Conservation (phyloP, 225 moss, liverwort and hornwort genomes). For the Polytrichum formosum region DNA sequence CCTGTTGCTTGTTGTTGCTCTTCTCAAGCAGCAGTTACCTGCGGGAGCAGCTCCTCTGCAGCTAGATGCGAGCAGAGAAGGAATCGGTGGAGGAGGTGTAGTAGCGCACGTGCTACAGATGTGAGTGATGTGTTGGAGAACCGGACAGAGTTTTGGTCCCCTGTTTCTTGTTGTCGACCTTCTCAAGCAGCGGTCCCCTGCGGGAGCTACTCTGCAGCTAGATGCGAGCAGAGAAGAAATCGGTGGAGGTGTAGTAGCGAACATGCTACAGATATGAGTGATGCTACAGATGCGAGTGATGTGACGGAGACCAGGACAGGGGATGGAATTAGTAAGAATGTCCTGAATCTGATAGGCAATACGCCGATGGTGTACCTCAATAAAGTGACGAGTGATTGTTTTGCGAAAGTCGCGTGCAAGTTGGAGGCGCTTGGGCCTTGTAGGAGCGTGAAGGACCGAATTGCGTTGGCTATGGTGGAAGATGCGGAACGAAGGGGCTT, state of each 20-base stretch:
- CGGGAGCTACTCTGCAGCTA: background rate
- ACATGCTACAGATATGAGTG: background rate
- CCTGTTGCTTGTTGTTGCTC: slow-evolving; percentile 6
- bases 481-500: slow-evolving; percentile 64
- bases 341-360: slow-evolving; percentile 58
- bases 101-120: slow-evolving; percentile 12
- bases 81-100: slow-evolving; percentile 6
- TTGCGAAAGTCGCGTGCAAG: slow-evolving; percentile 69
- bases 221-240: slow-evolving; percentile 4
- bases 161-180: slow-evolving; percentile 2
- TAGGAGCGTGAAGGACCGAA: slow-evolving; percentile 77
- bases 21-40: too few species aligned
- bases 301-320: slow-evolving; percentile 9
- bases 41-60: background rate
- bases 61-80: slow-evolving; percentile 3
- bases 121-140: slow-evolving; percentile 14
- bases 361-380: slow-evolving; percentile 78
- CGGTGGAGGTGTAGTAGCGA: slow-evolving; percentile 7
- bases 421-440: slow-evolving; percentile 67
- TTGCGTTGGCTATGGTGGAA: slow-evolving; percentile 74
- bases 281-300: background rate
- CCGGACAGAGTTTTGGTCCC: background rate
- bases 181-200: too few species aligned
- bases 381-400: slow-evolving; percentile 48
- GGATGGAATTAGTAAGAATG: slow-evolving; percentile 34